Evolutionary conservation across 2,329 filamentous ascomycete genomes (phyloP).

Genomic region (Graphiopsis chlorocephala): DNA sequence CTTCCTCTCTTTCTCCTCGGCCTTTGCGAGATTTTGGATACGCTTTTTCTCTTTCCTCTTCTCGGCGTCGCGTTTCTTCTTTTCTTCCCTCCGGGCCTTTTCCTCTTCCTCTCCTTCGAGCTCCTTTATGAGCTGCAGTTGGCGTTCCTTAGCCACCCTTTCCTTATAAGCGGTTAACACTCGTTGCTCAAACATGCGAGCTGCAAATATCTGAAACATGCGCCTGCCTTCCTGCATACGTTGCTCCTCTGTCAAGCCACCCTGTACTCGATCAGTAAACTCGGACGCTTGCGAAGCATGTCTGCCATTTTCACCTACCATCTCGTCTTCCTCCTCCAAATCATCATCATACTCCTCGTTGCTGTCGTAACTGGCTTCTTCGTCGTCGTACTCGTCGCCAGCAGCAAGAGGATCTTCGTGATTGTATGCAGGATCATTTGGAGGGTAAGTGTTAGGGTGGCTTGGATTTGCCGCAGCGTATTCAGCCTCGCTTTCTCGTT

Average conservation of each 20-base stretch:
- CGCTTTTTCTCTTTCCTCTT: constrained; percentile 93
- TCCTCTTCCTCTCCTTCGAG: constrained; percentile 78
- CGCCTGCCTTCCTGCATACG: constrained; percentile 97
- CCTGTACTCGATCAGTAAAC: constrained; percentile 57
- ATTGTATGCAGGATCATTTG: constrained; percentile 50
- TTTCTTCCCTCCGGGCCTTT: constrained; percentile 77
- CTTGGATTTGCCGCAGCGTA: constrained; percentile 60
- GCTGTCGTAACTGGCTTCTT: constrained; percentile 62
- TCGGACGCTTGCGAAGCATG: constrained; percentile 25
- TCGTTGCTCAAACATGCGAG: constrained; percentile 97
- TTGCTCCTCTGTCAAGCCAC: constrained; percentile 95
- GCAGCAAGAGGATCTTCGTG: constrained; percentile 71
- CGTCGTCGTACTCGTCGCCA: constrained; percentile 75
- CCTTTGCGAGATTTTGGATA: constrained; percentile 80
- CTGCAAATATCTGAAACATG: constrained; percentile 99
- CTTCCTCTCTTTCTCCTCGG: constrained; percentile 84
- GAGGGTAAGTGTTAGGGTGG: constrained; percentile 45
- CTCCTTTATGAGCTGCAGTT: constrained; percentile 86
- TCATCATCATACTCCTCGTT: constrained; percentile 65
- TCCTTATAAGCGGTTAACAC: constrained; percentile 97
- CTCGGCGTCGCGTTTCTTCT: constrained; percentile 90
- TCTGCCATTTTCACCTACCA: constrained; percentile 42
- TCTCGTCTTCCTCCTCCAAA: constrained; percentile 58
- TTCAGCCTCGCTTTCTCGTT: constrained; percentile 86
- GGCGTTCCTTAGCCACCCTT: constrained; percentile 90